Evolutionary conservation across 139 green algal species (phyloP), one percentile per base, ranked within the genome.

Genomic region (Chlorella ohadii): DNA sequence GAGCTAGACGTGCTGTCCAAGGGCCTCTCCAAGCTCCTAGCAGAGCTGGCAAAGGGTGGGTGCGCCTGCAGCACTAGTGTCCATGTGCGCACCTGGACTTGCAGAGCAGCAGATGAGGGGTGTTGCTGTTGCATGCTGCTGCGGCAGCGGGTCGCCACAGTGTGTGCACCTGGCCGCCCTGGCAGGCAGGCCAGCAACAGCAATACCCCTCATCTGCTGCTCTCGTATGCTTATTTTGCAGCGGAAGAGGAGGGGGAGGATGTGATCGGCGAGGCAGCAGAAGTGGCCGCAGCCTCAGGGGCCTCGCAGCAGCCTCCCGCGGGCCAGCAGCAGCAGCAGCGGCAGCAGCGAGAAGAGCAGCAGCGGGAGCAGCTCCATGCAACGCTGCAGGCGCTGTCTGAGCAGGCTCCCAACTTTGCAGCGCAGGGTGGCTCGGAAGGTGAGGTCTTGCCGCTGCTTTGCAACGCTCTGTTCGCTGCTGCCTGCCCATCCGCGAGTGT

Each of bases 361-460:
- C 57, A 65, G 57, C 71, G 75, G 39, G 12, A 17, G 11, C 47
- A 86, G 25, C 33, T 86, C 5, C 15, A 41, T 12, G 73, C 82
- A 36, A 86, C 82, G 47, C 72, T 86, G 82, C 72, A 59, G 1
- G 82, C 82, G 20, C 82, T 86, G 5, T 79, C 82, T 11, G 82
- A 86, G 23, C 82, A 86, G 73, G 61, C 82, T 17, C 82, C 82
- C 12, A 68, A 22, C 23, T 86, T 86, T 77, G 82, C 55, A 15
- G 74, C 33, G 31, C 39, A 72, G 36, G 51, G 39, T 4, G 67
- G 47, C 22, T 38, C 64, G 23, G 67, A 79, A 85, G 56, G 68
- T 79, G 55, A n/a, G 4, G 67, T 38, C 5, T 27, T 79, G 72
- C 47, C 47, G 51, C 51, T 77, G 38, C 38, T 34, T 38, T 4